Conservation (phyloP, 768 basidiomycete species). For the Mycena sanguinolenta region DNA sequence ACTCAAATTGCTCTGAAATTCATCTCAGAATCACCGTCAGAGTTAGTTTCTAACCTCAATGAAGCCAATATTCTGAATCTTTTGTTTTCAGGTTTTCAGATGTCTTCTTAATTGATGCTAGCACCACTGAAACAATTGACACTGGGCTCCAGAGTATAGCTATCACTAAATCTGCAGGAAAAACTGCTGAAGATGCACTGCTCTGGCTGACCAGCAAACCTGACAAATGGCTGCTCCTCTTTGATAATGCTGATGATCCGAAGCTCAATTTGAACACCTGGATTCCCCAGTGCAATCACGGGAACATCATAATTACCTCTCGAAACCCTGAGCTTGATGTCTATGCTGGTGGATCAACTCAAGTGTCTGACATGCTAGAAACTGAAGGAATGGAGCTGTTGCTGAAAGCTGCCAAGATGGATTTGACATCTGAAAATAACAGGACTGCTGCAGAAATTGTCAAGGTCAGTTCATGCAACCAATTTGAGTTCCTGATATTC, state of each 20-base stretch:
- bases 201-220: neutral
- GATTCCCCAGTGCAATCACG: constrained; percentile 15
- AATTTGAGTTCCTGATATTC: neutral
- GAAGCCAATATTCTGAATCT: too few relatives aligned
- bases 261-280: constrained; percentile 2
- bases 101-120: too few relatives aligned
- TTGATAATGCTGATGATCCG: too few relatives aligned
- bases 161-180: neutral
- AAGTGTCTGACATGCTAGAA: neutral
- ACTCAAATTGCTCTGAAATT: neutral
- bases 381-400: constrained; percentile 4
- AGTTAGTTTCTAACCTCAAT: neutral
- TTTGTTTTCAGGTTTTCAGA: too few relatives aligned
- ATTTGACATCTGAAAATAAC: neutral
- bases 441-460: constrained; percentile 14
- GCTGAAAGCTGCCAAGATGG: neutral
- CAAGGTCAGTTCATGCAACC: constrained; percentile 12
- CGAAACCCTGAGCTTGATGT: constrained; percentile 7
- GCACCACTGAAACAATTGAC: neutral
- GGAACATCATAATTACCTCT: constrained; percentile 26
- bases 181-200: neutral
- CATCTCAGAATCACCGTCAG: neutral
- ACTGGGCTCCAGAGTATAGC: constrained; percentile 3
- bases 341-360: neutral
- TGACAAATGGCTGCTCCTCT: constrained; percentile 1